Evolutionary conservation across 2,329 filamentous ascomycete species (phyloP).

Genomic region (Xylaria sp.): DNA sequence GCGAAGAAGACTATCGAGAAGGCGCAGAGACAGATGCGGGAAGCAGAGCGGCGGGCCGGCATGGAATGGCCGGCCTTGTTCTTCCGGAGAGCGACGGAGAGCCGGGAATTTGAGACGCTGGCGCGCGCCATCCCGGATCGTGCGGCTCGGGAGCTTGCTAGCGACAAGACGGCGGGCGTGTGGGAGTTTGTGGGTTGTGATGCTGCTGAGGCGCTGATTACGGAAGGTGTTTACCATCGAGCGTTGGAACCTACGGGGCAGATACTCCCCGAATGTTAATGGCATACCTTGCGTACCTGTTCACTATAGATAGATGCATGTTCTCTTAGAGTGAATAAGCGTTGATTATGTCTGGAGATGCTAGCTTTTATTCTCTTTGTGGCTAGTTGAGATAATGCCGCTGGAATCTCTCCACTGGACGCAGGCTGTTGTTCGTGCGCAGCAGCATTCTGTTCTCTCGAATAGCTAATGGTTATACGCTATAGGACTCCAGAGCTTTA

Average conservation of each 20-base stretch:
- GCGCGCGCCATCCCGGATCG: constrained; percentile 29
- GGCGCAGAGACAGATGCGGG: constrained; percentile 34
- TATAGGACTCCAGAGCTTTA: too few species aligned
- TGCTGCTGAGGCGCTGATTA: constrained; percentile 30
- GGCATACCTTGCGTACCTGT: too few species aligned
- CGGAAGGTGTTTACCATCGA: constrained; percentile 25
- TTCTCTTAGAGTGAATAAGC: too few species aligned
- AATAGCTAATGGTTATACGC: too few species aligned
- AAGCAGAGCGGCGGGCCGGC: constrained; percentile 23
- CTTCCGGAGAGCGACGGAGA: constrained; percentile 19
- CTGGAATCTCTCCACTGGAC: too few species aligned
- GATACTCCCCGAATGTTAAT: not conserved
- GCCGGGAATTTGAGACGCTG: constrained; percentile 31
- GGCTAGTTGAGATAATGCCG: too few species aligned
- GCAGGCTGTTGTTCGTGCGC: too few species aligned
- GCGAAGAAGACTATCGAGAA: constrained; percentile 34
- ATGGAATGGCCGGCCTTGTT: constrained; percentile 37
- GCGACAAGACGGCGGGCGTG: constrained; percentile 28
- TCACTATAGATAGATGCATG: too few species aligned
- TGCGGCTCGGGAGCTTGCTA: constrained; percentile 6
- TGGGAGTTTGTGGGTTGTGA: constrained; percentile 34
- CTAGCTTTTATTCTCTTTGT: too few species aligned
- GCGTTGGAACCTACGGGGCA: constrained; percentile 29
- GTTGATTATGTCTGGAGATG: too few species aligned
- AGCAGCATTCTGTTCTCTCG: too few species aligned